phyloP scores from a whole-genome alignment of 306 rosid species.

The Cotoneaster glaucophyllus region DNA sequence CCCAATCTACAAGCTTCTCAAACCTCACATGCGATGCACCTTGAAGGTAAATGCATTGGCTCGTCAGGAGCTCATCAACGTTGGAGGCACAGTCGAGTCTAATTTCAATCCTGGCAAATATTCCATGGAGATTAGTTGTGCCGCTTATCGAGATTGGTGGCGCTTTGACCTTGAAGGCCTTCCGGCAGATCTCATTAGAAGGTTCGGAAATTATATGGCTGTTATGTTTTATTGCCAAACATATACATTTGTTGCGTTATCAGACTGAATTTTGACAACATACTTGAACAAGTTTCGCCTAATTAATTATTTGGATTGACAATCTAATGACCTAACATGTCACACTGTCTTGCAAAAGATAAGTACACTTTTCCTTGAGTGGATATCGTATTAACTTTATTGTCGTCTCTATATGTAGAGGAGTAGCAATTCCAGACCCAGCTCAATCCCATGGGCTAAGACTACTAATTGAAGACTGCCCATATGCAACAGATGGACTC shows the following conservation, averaged over 20 bases:
- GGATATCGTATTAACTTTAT: background rate
- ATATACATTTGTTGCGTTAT: background rate
- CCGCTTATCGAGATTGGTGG: conserved; percentile 67
- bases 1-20: conserved; percentile 69
- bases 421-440: conserved; percentile 72
- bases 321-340: background rate
- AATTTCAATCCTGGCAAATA: conserved; percentile 83
- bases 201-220: conserved; percentile 23
- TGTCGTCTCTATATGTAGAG: conserved; percentile 27
- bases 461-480: conserved; percentile 66
- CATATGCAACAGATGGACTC: conserved; percentile 76
- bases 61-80: conserved; percentile 55
- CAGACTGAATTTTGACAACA: background rate
- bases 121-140: conserved; percentile 67
- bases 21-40: conserved; percentile 85
- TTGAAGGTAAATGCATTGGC: conserved; percentile 74
- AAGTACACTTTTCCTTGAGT: too few relatives aligned
- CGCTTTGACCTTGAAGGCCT: conserved; percentile 77
- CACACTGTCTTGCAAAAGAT: too few relatives aligned
- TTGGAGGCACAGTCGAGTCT: conserved; percentile 61
- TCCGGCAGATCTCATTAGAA: conserved; percentile 77
- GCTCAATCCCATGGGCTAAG: conserved; percentile 68
- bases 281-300: too few relatives aligned
- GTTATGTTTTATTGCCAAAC: too few relatives aligned
- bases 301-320: background rate